Base-by-base conservation (phyloP, 208 protist species). In the Leishmania tarentolae region DNA sequence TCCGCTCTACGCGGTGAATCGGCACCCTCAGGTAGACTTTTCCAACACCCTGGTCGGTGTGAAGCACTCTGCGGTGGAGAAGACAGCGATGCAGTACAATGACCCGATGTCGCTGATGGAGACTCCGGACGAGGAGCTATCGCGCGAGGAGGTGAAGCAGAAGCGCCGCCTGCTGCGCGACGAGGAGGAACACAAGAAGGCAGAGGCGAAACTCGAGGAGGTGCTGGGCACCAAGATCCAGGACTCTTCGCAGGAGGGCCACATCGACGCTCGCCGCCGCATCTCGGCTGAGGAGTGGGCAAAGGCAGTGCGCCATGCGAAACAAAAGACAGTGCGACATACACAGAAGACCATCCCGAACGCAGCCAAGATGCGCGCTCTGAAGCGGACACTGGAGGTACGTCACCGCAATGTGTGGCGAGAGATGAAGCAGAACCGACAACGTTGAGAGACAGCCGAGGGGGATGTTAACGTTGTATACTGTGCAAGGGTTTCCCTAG, bases 71-170 rank as follows among this genome's bases (percentile, higher is more conserved):
- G 82, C 92, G n/a, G 88, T 96, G 57, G 92, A 95, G 84, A 90
- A 92, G 86, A 97, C 91, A 66, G 92, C 94, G 52, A 96, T 96
- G 94, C 91, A 94, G 87, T 89, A 94, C 90, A 93, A 95, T 84
- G 92, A 95, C 82, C 87, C 92, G 17, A 74, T 91, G 79, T 71
- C 79, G n/a, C 80, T 90, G 47, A 70, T 91, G 76, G 87, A 91
- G 61, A 87, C 79, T 40, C 79, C 78, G 21, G 75, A 92, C 40
- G 86, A 91, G 61, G 87, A 92, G 44, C 89, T 95, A 28, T 90
- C 79, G 13, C 87, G 90, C 17, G 91, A 97, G 59, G 93, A 97
- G 80, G 37, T 87, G 71, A 77, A 77, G 69, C 73, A 84, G 63
- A 88, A 89, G 82, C 88, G 87, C 31, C 83, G 78, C 65, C 52